These are phyloP conservation scores for Hysterium pulicare DNA, from an alignment of 2,329 filamentous ascomycete genomes.

Conservation along the genomic window DNA sequence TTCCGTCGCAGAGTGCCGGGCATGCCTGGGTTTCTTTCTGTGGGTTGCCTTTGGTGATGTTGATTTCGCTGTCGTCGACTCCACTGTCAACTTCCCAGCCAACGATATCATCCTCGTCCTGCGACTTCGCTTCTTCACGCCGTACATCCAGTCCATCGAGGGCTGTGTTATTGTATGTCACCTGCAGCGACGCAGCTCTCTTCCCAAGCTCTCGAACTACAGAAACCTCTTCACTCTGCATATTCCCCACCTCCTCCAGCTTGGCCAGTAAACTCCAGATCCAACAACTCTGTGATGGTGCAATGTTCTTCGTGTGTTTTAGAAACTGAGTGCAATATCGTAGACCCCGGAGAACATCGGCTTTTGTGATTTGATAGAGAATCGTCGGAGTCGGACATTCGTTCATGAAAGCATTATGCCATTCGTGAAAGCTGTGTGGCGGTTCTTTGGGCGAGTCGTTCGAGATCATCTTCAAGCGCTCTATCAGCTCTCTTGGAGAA, in stretches of 20 bases:
- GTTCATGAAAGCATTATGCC: conserved; percentile 26
- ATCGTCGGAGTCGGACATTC: conserved; percentile 47
- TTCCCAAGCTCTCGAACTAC: conserved; percentile 77
- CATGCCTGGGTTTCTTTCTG: too few species aligned
- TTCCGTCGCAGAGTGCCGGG: too few species aligned
- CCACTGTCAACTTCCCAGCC: neutral
- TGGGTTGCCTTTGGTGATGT: too few species aligned
- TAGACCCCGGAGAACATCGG: conserved; percentile 64
- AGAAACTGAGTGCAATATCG: conserved; percentile 61
- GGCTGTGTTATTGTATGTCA: too few species aligned
- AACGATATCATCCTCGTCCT: neutral
- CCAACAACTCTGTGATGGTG: conserved; percentile 73
- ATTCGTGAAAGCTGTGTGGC: conserved; percentile 36
- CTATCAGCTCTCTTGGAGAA: conserved; percentile 52
- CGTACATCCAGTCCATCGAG: too few species aligned
- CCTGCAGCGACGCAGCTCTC: conserved; percentile 62
- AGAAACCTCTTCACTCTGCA: conserved; percentile 72
- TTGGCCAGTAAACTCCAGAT: conserved; percentile 78
- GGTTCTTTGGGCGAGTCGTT: conserved; percentile 10
- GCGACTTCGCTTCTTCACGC: neutral
- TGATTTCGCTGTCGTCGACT: too few species aligned
- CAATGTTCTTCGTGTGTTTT: conserved; percentile 56
- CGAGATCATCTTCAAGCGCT: conserved; percentile 6
- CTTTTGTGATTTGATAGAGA: conserved; percentile 57
- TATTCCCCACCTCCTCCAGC: conserved; percentile 68